A percentile compares a stretch with the other conserved stretches of the same genome.
Conservation (phyloP, 371 early-diverging fungal species). For the Mucor plumbeus region DNA sequence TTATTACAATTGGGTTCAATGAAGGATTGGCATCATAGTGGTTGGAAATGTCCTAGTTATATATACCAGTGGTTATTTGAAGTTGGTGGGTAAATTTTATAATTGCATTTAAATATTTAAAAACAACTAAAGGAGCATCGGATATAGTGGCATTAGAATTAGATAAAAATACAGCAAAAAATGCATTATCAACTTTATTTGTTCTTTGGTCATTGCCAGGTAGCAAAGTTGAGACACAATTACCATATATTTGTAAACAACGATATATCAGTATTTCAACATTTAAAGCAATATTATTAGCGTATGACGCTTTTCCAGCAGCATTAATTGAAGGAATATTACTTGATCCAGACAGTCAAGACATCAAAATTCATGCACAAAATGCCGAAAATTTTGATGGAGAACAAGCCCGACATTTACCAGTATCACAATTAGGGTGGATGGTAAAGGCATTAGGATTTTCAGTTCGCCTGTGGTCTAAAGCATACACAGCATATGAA, state of each 20-base stretch:
- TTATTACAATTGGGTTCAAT: slow-evolving; percentile 36
- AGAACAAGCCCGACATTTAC: slow-evolving; percentile 17
- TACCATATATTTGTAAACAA: slow-evolving; percentile 18
- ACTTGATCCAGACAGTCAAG: not conserved
- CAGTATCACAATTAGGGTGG: slow-evolving; percentile 37
- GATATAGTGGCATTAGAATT: slow-evolving; percentile 38
- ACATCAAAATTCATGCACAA: not conserved
- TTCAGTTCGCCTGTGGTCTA: slow-evolving; percentile 42
- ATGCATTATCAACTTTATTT: slow-evolving; percentile 39
- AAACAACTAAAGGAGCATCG: not conserved
- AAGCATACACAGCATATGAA: slow-evolving; percentile 32
- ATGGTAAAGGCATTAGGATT: slow-evolving; percentile 38
- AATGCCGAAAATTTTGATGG: not conserved
- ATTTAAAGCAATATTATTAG: slow-evolving; percentile 16
- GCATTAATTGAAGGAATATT: slow-evolving; percentile 6
- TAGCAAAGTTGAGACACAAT: slow-evolving; percentile 7
- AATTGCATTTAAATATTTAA: not conserved
- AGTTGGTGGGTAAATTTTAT: slow-evolving; percentile 30
- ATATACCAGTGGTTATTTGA: slow-evolving; percentile 51
- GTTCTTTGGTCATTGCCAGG: slow-evolving; percentile 38
- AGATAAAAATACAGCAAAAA: slow-evolving; percentile 31
- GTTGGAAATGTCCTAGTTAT: slow-evolving; percentile 44
- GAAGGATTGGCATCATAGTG: slow-evolving; percentile 36
- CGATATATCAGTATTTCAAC: slow-evolving; percentile 21
- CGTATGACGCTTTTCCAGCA: slow-evolving; percentile 14